Evolutionary conservation across 805 yeast species (phyloP), one percentile per base, ranked within the genome.

Genomic region (Lachancea waltii): DNA sequence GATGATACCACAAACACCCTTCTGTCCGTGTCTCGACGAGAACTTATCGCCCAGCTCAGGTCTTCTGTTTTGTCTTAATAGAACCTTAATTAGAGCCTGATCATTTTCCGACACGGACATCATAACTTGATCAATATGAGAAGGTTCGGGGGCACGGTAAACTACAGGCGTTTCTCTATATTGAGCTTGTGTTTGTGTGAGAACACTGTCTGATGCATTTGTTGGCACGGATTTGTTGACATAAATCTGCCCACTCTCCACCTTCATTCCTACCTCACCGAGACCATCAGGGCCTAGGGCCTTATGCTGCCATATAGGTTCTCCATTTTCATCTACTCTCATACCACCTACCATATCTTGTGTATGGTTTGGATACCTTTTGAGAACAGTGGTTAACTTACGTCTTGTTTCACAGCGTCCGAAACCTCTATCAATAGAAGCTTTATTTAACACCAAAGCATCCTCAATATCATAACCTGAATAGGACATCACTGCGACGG

Each of bases 391-490:
- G 1, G 97, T 90, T 45, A 87, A 86, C 64, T 92, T 92, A 55
- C 94, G 74, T 45, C 95, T 73, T 3, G 87, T 95, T 65, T 92
- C 98, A 68, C 98, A 92, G 51, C 98, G 79, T 29, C 98, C 98
- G 60, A 86, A 92, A 1, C 98, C 98, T 58, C 98, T 75, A 57
- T 92, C 98, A 40, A 92, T 72, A 0, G 96, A 85, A 0, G 97
- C 70, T 62, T 90, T 92, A 64, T 92, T 92, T 51, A 92, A 67
- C 15, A 92, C 97, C 57, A 92, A 72, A 5, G 98, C 98, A 79
- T 92, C 98, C 67, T 92, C 97, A 60, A 92, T 92, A 84, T 92
- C 98, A 60, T 92, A 92, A 47, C 98, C 98, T 0, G 97, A 90
- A 56, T 92, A 92, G 6, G 96, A 86, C 98, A 92, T 92, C 26